Conservation (phyloP, 2,329 filamentous ascomycete genomes). For the Mariannaea elegans region DNA sequence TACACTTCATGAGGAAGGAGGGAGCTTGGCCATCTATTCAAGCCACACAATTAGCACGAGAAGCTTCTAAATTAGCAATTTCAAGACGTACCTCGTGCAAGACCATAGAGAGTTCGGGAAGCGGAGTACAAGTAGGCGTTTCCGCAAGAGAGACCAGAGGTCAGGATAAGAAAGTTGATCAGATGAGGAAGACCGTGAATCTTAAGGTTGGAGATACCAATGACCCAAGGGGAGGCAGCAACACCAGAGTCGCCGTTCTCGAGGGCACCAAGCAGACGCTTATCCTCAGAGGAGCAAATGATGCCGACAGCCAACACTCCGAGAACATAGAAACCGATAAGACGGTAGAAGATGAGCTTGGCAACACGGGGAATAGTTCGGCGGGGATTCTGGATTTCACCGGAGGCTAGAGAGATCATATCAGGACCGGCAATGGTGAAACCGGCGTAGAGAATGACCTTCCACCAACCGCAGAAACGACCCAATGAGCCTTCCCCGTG, state of each 20-base stretch:
- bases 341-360: constrained; percentile 77
- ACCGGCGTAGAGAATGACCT: constrained; percentile 69
- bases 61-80: not conserved
- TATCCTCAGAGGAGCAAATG: constrained; percentile 61
- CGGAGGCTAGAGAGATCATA: constrained; percentile 65
- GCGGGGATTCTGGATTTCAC: constrained; percentile 72
- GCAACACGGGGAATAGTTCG: constrained; percentile 73
- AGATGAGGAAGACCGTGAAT: constrained; percentile 62
- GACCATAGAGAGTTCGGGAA: constrained; percentile 56
- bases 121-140: constrained; percentile 60
- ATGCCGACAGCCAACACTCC: constrained; percentile 65
- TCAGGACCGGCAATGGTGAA: constrained; percentile 76
- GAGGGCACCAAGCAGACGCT: constrained; percentile 49
- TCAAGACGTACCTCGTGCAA: constrained; percentile 46
- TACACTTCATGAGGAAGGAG: constrained; percentile 64
- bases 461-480: constrained; percentile 66
- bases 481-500: constrained; percentile 60
- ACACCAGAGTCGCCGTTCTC: constrained; percentile 64
- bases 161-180: constrained; percentile 70
- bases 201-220: constrained; percentile 64
- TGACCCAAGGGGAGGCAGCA: constrained; percentile 68
- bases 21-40: constrained; percentile 53
- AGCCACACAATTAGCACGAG: not conserved
- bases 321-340: constrained; percentile 77
- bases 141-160: constrained; percentile 54